A percentile compares a stretch with the other conserved stretches of the same genome.
These are phyloP conservation scores for Skeletonema costatum DNA, from an alignment of 108 stramenopile species.

Conservation along the genomic window DNA sequence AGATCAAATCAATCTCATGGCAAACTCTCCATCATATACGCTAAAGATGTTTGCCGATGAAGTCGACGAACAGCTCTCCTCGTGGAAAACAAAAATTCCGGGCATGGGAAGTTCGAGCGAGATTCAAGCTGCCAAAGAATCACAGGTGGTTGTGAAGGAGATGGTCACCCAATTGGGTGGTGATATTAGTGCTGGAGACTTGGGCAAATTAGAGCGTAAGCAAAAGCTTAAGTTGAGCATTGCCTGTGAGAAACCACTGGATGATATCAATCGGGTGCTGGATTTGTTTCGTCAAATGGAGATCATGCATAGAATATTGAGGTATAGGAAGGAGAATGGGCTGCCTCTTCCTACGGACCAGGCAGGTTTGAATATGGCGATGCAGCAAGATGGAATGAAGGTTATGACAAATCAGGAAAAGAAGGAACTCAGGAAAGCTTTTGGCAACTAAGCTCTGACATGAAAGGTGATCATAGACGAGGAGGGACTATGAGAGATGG, in stretches of 20 bases:
- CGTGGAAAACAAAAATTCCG: slow-evolving; percentile 70
- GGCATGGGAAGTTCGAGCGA: slow-evolving; percentile 59
- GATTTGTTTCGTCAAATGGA: slow-evolving; percentile 76
- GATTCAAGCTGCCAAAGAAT: slow-evolving; percentile 66
- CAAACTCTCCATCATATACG: slow-evolving; percentile 65
- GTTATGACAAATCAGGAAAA: slow-evolving; percentile 67
- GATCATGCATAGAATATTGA: slow-evolving; percentile 79
- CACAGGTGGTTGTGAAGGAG: slow-evolving; percentile 51
- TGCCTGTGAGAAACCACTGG: slow-evolving; percentile 54
- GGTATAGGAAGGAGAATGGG: slow-evolving; percentile 63
- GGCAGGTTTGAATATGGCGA: slow-evolving; percentile 57
- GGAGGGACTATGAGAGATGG: too few species aligned
- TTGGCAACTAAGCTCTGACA: not conserved
- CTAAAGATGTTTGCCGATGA: slow-evolving; percentile 66
- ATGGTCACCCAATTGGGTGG: slow-evolving; percentile 64
- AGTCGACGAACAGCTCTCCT: slow-evolving; percentile 57
- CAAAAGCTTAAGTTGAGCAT: slow-evolving; percentile 50
- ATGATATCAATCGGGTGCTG: slow-evolving; percentile 67
- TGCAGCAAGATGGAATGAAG: slow-evolving; percentile 67
- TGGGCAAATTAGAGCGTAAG: slow-evolving; percentile 55
- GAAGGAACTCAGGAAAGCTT: slow-evolving; percentile 48
- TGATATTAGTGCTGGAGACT: slow-evolving; percentile 54
- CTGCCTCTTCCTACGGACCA: slow-evolving; percentile 67
- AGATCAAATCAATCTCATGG: slow-evolving; percentile 72
- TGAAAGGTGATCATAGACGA: too few species aligned